Conservation (phyloP, 2,329 filamentous ascomycete genomes). For the Alternaria sp. region DNA sequence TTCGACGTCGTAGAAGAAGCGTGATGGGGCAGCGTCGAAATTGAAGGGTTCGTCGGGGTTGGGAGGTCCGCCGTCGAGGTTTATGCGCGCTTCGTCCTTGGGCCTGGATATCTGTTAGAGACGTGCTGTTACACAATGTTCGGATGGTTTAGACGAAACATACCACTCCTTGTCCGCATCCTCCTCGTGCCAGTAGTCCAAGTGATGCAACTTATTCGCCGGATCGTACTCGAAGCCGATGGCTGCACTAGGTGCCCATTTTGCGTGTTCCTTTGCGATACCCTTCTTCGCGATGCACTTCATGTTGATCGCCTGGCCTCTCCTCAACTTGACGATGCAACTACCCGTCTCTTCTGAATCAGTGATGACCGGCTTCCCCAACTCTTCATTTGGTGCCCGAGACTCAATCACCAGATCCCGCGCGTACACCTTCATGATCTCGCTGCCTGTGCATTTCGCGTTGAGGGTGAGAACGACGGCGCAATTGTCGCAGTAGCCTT, state of each 20-base stretch:
- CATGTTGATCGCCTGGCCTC: constrained; percentile 87
- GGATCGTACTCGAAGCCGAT: constrained; percentile 98
- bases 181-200: constrained; percentile 94
- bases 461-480: constrained; percentile 84
- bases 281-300: constrained; percentile 97
- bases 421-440: constrained; percentile 93
- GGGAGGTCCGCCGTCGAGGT: constrained; percentile 74
- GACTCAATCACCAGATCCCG: constrained; percentile 80
- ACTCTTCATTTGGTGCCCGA: constrained; percentile 72
- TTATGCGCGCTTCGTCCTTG: constrained; percentile 79
- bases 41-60: constrained; percentile 88
- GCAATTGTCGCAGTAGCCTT: constrained; percentile 92
- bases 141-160: constrained; percentile 42
- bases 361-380: constrained; percentile 82
- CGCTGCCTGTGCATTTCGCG: constrained; percentile 82
- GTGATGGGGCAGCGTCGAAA: constrained; percentile 81
- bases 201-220: constrained; percentile 91
- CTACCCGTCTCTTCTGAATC: constrained; percentile 83
- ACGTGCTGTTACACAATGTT: neutral
- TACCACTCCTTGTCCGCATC: constrained; percentile 87
- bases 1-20: constrained; percentile 95
- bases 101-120: constrained; percentile 63
- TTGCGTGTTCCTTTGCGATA: constrained; percentile 97
- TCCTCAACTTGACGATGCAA: constrained; percentile 87
- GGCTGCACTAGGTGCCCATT: constrained; percentile 92